phyloP scores from a whole-genome alignment of 306 rosid genomes.

The Prunus fruticosa region DNA sequence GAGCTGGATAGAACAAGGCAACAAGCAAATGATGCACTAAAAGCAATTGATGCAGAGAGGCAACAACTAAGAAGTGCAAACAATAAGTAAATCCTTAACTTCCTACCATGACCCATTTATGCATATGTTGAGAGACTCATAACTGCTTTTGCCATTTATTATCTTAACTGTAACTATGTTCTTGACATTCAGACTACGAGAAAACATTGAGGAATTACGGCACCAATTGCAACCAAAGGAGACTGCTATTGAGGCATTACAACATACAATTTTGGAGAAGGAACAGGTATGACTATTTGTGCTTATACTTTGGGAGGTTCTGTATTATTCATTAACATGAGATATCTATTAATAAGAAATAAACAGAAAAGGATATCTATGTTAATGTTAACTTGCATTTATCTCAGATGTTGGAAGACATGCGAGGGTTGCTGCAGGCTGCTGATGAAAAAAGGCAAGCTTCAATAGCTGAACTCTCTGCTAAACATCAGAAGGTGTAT shows the following conservation, averaged over 20 bases:
- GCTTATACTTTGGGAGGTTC: constrained; percentile 4
- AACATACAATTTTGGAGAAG: constrained; percentile 75
- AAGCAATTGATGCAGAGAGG: constrained; percentile 92
- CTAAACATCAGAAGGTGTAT: constrained; percentile 86
- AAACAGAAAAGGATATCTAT: not conserved
- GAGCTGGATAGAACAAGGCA: constrained; percentile 94
- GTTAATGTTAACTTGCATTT: constrained; percentile 7
- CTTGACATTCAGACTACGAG: constrained; percentile 67
- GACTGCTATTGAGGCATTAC: constrained; percentile 76
- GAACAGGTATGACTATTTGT: constrained; percentile 68
- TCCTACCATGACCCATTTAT: constrained; percentile 13
- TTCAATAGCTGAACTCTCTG: constrained; percentile 78
- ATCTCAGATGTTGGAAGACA: constrained; percentile 79
- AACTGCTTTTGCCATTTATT: constrained; percentile 9
- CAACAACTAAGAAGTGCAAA: constrained; percentile 95
- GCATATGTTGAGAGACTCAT: constrained; percentile 16
- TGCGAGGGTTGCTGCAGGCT: constrained; percentile 75
- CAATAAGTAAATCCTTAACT: constrained; percentile 63
- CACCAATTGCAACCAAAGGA: constrained; percentile 86
- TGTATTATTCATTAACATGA: not conserved
- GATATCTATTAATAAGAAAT: not conserved
- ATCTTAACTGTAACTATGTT: constrained; percentile 21
- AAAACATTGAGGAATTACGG: constrained; percentile 85
- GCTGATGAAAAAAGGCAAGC: constrained; percentile 90
- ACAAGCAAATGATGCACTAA: constrained; percentile 94